These are phyloP conservation scores for Myochromella boudieri DNA, from an alignment of 768 basidiomycete genomes.

Conservation along the genomic window DNA sequence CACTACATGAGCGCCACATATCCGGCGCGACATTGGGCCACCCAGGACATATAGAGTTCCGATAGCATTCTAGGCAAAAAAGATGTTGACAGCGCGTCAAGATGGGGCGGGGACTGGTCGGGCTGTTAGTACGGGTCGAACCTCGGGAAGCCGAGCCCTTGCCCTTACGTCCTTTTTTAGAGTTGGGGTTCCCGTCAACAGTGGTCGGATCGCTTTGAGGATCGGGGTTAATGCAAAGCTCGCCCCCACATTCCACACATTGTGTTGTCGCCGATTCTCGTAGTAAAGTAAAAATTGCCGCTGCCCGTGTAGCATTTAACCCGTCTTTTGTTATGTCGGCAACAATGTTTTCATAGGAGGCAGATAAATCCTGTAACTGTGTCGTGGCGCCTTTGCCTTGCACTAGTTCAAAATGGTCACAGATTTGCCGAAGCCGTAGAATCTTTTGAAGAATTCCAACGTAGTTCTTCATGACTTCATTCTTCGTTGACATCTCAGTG, in stretches of 20 bases:
- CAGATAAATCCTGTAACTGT: conserved; percentile 46
- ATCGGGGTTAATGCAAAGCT: conserved; percentile 60
- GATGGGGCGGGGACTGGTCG: conserved; percentile 60
- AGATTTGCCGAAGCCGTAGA: conserved; percentile 93
- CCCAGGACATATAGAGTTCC: conserved; percentile 68
- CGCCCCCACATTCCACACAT: conserved; percentile 84
- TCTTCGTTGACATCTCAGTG: conserved; percentile 79
- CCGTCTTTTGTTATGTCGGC: conserved; percentile 78
- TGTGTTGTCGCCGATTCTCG: conserved; percentile 86
- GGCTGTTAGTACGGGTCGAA: conserved; percentile 75
- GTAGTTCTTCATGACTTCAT: conserved; percentile 97
- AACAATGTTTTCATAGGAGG: conserved; percentile 78
- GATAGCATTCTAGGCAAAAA: conserved; percentile 88
- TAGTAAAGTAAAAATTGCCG: conserved; percentile 81
- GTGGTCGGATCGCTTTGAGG: conserved; percentile 49
- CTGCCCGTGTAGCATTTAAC: conserved; percentile 70
- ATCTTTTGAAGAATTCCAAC: conserved; percentile 97
- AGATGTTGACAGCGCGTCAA: conserved; percentile 94
- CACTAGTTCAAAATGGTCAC: conserved; percentile 92
- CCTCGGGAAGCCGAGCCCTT: conserved; percentile 61
- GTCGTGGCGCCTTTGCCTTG: conserved; percentile 61
- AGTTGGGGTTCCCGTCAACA: conserved; percentile 44
- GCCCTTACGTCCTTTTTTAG: conserved; percentile 46
- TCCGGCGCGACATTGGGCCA: conserved; percentile 75
- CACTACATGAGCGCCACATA: conserved; percentile 64